Conservation (phyloP, 1,284 basidiomycete species). For the Pseudozyma sp. region DNA sequence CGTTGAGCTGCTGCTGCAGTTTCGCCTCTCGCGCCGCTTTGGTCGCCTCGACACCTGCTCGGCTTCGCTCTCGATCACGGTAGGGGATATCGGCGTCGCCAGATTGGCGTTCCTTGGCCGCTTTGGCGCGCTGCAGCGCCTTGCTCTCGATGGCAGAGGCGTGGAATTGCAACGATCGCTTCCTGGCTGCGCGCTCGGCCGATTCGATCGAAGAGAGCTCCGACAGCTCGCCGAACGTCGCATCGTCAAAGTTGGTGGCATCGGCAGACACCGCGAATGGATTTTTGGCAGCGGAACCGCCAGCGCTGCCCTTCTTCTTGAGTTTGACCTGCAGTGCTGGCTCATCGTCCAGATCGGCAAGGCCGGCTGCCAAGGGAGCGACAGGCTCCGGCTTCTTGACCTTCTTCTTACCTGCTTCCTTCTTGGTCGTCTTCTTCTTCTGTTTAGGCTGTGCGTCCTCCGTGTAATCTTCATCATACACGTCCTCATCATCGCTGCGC, state of each 20-base stretch:
- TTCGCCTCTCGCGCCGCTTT: slow-evolving; percentile 57
- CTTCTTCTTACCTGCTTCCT: slow-evolving; percentile 16
- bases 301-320: slow-evolving; percentile 31
- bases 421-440: slow-evolving; percentile 29
- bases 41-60: slow-evolving; percentile 61
- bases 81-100: slow-evolving; percentile 68
- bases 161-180: slow-evolving; percentile 64
- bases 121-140: slow-evolving; percentile 39
- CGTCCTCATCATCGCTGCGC: slow-evolving; percentile 10
- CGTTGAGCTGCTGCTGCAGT: slow-evolving; percentile 29
- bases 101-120: slow-evolving; percentile 53
- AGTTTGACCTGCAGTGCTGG: slow-evolving; percentile 39
- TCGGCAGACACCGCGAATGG: slow-evolving; percentile 34
- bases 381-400: slow-evolving; percentile 33
- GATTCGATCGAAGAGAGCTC: slow-evolving; percentile 54
- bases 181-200: slow-evolving; percentile 59
- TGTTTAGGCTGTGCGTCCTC: slow-evolving; percentile 12
- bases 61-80: slow-evolving; percentile 62
- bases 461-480: slow-evolving; percentile 1
- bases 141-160: slow-evolving; percentile 55
- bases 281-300: slow-evolving; percentile 17
- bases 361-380: slow-evolving; percentile 43
- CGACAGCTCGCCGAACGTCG: slow-evolving; percentile 61
- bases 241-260: slow-evolving; percentile 30
- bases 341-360: slow-evolving; percentile 49